Evolutionary conservation across 2,329 filamentous ascomycete genomes (phyloP).

Genomic region (Trichoderma sp.): DNA sequence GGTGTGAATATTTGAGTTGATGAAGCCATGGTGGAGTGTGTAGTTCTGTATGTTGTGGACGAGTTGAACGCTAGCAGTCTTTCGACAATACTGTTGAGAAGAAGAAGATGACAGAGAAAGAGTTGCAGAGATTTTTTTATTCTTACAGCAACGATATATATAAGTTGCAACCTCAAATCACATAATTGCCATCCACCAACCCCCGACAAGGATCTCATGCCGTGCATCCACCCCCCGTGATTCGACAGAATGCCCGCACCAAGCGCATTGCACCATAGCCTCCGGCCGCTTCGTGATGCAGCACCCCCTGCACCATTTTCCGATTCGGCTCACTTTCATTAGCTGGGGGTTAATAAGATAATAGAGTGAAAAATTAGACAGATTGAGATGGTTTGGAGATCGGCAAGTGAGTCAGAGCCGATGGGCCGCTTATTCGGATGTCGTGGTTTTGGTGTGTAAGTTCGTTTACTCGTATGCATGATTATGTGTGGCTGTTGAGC

Average conservation of each 20-base stretch:
- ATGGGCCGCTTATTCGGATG: conserved; percentile 1
- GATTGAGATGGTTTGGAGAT: background rate
- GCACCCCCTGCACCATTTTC: background rate
- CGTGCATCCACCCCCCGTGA: background rate
- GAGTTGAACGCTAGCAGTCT: background rate
- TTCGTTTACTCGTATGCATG: background rate
- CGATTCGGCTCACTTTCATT: background rate
- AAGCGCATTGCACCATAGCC: conserved; percentile 15
- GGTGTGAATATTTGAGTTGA: background rate
- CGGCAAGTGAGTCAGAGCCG: conserved; percentile 1
- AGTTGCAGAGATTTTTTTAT: background rate
- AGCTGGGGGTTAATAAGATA: background rate
- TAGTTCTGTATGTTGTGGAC: background rate
- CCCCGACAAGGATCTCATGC: background rate
- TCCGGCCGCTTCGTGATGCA: conserved; percentile 5
- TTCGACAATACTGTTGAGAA: background rate
- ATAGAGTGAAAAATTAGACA: background rate
- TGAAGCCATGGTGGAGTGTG: background rate
- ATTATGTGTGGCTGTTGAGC: background rate
- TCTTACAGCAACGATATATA: background rate
- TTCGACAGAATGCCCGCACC: background rate
- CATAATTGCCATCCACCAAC: background rate
- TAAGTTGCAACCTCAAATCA: background rate
- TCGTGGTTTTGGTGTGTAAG: background rate
- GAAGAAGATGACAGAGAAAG: background rate